A percentile compares a stretch with the other conserved stretches of the same genome.
These are phyloP conservation scores for Emericellopsis cladophorae DNA, from an alignment of 2,329 filamentous ascomycete species.

Conservation along the genomic window DNA sequence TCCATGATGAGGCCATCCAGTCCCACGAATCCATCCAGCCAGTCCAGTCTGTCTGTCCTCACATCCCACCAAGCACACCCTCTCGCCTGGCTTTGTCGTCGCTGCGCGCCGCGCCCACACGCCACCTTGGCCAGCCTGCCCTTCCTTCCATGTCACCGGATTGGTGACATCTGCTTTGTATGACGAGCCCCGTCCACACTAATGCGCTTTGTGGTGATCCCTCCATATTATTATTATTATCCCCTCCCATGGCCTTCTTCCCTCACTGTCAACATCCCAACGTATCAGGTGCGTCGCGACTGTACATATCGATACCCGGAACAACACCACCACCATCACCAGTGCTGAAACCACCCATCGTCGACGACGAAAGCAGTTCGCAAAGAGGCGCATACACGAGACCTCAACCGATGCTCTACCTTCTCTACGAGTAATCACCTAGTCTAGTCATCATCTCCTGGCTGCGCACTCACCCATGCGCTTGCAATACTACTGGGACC, in stretches of 20 bases:
- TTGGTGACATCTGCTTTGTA: conserved; percentile 12
- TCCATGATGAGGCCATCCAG: too few relatives aligned
- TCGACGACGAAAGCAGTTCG: too few relatives aligned
- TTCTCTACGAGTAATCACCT: too few relatives aligned
- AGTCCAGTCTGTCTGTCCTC: too few relatives aligned
- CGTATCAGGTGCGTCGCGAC: background rate
- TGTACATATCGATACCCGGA: background rate
- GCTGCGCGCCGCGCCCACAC: background rate
- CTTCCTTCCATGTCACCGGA: conserved; percentile 3
- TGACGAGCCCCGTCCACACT: conserved; percentile 9
- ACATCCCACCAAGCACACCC: background rate
- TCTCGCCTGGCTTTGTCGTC: background rate
- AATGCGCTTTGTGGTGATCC: conserved; percentile 2
- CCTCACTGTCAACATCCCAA: background rate
- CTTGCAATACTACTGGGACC: background rate
- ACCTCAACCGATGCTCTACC: too few relatives aligned
- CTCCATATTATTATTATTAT: background rate
- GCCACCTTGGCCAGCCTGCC: background rate
- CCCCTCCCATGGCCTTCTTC: background rate
- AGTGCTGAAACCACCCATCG: too few relatives aligned
- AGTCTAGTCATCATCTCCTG: too few relatives aligned
- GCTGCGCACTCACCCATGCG: background rate
- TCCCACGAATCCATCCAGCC: too few relatives aligned
- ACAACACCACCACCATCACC: too few relatives aligned
- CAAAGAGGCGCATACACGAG: too few relatives aligned